Evolutionary conservation across 257 asterid genomes (phyloP).

Genomic region (Misopates orontium): DNA sequence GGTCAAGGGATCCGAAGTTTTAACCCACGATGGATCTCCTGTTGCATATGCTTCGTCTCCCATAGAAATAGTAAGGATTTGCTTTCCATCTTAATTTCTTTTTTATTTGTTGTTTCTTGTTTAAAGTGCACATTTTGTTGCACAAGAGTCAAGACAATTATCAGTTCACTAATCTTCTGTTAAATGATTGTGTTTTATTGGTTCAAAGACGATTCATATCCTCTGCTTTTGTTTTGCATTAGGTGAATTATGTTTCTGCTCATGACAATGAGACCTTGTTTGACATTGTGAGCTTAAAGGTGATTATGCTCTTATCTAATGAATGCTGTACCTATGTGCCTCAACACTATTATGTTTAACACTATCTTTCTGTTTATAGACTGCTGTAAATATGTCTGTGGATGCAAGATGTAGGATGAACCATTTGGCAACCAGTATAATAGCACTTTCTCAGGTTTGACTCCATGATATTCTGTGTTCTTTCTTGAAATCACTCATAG

Average conservation of each 20-base stretch:
- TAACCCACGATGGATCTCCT: slow-evolving; percentile 61
- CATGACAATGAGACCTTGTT: slow-evolving; percentile 96
- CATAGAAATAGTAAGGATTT: slow-evolving; percentile 71
- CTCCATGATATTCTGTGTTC: slow-evolving; percentile 12
- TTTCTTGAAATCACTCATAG: background rate
- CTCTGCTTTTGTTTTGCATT: slow-evolving; percentile 17
- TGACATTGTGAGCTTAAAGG: slow-evolving; percentile 88
- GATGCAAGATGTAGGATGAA: slow-evolving; percentile 94
- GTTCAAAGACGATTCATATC: slow-evolving; percentile 5
- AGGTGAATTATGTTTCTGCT: slow-evolving; percentile 97
- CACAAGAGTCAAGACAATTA: background rate
- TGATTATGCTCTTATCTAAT: slow-evolving; percentile 25
- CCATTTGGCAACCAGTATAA: slow-evolving; percentile 84
- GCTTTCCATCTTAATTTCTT: background rate
- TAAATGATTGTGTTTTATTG: background rate
- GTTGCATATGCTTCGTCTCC: slow-evolving; percentile 84
- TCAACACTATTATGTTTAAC: slow-evolving; percentile 21
- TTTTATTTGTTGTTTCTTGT: too few species aligned
- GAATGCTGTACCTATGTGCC: slow-evolving; percentile 5
- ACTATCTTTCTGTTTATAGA: slow-evolving; percentile 43
- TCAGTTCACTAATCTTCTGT: background rate
- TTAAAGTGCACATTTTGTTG: background rate
- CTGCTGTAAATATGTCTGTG: slow-evolving; percentile 60
- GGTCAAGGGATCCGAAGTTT: slow-evolving; percentile 89
- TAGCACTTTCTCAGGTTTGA: slow-evolving; percentile 92